Base-by-base conservation (phyloP, 352 stramenopile genomes). In the Phytopythium vexans region DNA sequence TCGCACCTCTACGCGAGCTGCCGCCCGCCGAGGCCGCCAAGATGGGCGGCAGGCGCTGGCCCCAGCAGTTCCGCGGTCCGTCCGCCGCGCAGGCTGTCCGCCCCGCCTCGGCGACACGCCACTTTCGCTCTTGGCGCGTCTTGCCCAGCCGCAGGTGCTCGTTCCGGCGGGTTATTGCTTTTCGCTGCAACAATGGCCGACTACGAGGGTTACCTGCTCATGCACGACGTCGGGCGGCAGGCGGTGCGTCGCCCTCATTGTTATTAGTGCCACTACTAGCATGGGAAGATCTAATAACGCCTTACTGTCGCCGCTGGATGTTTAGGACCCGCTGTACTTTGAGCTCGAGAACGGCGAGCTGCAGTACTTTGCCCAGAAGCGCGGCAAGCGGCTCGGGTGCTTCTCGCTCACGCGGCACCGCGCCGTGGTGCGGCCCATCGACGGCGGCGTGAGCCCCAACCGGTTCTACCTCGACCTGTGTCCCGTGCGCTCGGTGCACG, bases 141-240 rank as follows among this genome's bases (percentile, higher is more conserved):
- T 27, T 27, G 21, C 21, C 21, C 21, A 27, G 21, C 21, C 21
- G 21, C 21, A 27, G 21, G 21, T 27, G 21, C 21, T 27, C 21
- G 21, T 27, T 27, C 21, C 21, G 21, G 21, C 21, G 21, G 21
- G 21, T 27, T 27, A 27, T 27, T 27, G 21, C 21, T 27, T 27
- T 27, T 27, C 21, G 21, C 21, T 32, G 10, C 12, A 39, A 47
- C 11, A 15, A 92, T 92, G 82, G 82, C 82, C 16, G 82, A 92
- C 60, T 92, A 88, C 66, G 78, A 90, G 75, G 82, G 82, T 15
- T 92, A 78, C 62, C 54, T 92, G 16, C 60, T 92, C 35, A 68
- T 92, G 16, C 82, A 92, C 60, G 77, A 82, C 62, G 50, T 67
- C 41, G 70, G 68, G 9, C 67, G 61, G 36, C 60, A 74, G 14